Percentiles rank a stretch among this genome's conserved stretches.
Conservation (phyloP, 2,329 filamentous ascomycete species). For the Trichophyton equinum region DNA sequence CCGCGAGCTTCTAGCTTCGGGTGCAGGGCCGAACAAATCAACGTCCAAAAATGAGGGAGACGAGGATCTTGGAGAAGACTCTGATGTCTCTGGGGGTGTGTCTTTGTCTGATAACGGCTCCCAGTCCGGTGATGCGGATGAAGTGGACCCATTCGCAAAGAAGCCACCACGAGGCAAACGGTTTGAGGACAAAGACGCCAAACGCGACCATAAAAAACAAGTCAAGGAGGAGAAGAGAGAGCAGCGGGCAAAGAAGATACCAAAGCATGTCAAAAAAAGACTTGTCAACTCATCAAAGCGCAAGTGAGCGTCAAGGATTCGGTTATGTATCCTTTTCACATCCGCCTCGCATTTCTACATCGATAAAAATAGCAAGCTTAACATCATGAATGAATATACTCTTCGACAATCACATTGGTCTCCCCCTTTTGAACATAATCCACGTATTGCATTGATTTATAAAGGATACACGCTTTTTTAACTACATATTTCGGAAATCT, state of each 20-base stretch:
- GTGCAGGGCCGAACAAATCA: slow-evolving; percentile 28
- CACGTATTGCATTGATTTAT: background rate
- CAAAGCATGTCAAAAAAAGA: slow-evolving; percentile 90
- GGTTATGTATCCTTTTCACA: no score
- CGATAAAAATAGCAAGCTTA: background rate
- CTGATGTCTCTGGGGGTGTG: slow-evolving; percentile 27
- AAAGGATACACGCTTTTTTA: background rate
- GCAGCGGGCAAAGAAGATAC: slow-evolving; percentile 88
- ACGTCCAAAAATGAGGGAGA: slow-evolving; percentile 23
- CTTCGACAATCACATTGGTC: background rate
- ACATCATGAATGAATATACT: background rate
- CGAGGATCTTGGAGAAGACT: slow-evolving; percentile 25
- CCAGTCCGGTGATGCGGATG: slow-evolving; percentile 20
- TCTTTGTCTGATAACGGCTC: slow-evolving; percentile 31
- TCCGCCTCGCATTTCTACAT: background rate
- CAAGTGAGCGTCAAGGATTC: slow-evolving; percentile 18
- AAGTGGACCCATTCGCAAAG: slow-evolving; percentile 48
- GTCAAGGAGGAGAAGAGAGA: slow-evolving; percentile 95
- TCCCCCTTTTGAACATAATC: background rate
- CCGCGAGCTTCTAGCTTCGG: slow-evolving; percentile 65
- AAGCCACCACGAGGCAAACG: slow-evolving; percentile 64
- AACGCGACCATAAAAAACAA: slow-evolving; percentile 74
- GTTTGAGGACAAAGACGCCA: slow-evolving; percentile 83
- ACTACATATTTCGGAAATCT: background rate
- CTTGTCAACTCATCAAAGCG: slow-evolving; percentile 44